These are phyloP conservation scores for Fusarium sp. DNA, from an alignment of 2,329 filamentous ascomycete species.

Conservation along the genomic window DNA sequence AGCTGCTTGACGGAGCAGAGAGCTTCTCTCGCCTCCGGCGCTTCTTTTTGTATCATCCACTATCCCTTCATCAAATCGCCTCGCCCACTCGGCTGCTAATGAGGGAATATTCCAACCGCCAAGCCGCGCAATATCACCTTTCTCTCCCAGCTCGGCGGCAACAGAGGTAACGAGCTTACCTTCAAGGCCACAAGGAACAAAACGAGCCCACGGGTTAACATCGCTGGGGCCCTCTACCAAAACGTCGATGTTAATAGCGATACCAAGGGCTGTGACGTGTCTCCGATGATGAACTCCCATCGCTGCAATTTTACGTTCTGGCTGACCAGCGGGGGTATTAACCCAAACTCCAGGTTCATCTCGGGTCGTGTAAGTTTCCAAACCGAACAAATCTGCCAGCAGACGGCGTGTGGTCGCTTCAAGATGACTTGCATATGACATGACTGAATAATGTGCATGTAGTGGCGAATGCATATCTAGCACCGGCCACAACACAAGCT, in stretches of 20 bases:
- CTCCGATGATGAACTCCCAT: conserved; percentile 91
- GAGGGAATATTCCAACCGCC: conserved; percentile 46
- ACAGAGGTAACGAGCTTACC: conserved; percentile 85
- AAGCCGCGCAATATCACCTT: conserved; percentile 22
- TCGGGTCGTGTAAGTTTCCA: conserved; percentile 71
- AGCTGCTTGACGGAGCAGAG: conserved; percentile 17
- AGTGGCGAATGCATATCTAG: conserved; percentile 76
- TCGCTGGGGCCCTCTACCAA: conserved; percentile 59
- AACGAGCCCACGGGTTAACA: conserved; percentile 72
- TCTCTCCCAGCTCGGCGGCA: conserved; percentile 59
- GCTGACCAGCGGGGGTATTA: conserved; percentile 41
- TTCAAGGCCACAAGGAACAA: conserved; percentile 89
- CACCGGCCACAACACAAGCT: conserved; percentile 92
- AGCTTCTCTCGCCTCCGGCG: conserved; percentile 32
- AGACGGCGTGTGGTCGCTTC: conserved; percentile 80
- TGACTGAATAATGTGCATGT: conserved; percentile 73
- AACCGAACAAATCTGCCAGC: conserved; percentile 66
- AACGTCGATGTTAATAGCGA: conserved; percentile 82
- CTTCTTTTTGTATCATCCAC: conserved; percentile 44
- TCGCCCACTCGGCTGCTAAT: conserved; percentile 52
- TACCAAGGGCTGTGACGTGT: conserved; percentile 85
- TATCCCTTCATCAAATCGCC: conserved; percentile 52
- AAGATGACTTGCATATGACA: conserved; percentile 81
- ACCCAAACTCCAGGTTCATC: conserved; percentile 91
- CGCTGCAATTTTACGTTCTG: conserved; percentile 83